Base-by-base conservation (phyloP, 1,139 yeast genomes). In the Saccharomyces hybrid region DNA sequence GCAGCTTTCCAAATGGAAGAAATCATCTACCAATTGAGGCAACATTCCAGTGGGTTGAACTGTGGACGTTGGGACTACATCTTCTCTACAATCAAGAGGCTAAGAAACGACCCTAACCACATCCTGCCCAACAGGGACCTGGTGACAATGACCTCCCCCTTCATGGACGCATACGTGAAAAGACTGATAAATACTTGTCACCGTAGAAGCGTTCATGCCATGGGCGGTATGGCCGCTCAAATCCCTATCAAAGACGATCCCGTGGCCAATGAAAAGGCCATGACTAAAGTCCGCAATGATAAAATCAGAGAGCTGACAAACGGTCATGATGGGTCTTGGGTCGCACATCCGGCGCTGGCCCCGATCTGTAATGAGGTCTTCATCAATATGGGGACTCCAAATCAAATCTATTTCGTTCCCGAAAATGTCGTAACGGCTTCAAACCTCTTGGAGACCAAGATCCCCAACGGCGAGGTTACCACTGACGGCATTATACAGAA, bases 211-310 rank as follows among this genome's bases (percentile, higher is more conserved):
- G 89, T 84, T 49, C 88, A 82, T 68, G 91, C 88, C 29, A 83
- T 85, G 80, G 91, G 91, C 65, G 91, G 91, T 63, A 85, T 85
- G 91, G 90, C 90, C 62, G 90, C 89, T n/a, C 85, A 83, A 62
- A 84, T 85, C 62, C 90, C 90, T 59, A 84, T 84, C 68, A 84
- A 84, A 69, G 76, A 80, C 59, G 88, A 84, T 64, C 76, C 76
- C 49, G 79, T 72, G 51, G 81, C 82, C 56, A 84, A 84, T 71
- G 74, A 76, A 53, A 73, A 74, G 55, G 89, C 88, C 6, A 76
- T 84, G 78, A 79, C 77, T 52, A 83, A 84, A 62, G 90, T 85
- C 51, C 78, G 80, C 59, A 79, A 76, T 64, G 91, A 85, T 67
- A 85, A 85, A 69, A 76, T 82, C 63, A 76, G 93, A 66, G 95